Evolutionary conservation across 257 asterid species (phyloP).

Genomic region (Ilex asprella): DNA sequence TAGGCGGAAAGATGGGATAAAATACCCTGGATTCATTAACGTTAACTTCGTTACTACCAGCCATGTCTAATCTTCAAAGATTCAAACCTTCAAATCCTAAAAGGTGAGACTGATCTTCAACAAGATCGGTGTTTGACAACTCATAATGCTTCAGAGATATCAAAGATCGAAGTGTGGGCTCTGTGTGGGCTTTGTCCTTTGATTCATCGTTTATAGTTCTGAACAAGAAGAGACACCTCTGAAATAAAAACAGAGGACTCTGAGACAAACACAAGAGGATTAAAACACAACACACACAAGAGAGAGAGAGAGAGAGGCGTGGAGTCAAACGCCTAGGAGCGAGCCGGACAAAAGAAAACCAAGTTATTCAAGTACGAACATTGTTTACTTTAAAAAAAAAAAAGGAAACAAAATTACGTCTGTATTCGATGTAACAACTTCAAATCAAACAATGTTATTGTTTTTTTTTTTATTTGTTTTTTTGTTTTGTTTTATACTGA

Average conservation of each 20-base stretch:
- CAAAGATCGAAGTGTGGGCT: conserved; percentile 1
- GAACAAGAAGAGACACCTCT: conserved; percentile 22
- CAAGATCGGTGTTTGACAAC: background rate
- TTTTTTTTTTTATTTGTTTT: too few relatives aligned
- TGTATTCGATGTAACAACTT: too few relatives aligned
- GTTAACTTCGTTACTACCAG: conserved; percentile 45
- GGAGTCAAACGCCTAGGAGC: background rate
- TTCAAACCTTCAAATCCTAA: background rate
- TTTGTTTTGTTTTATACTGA: too few relatives aligned
- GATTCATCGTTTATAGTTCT: background rate
- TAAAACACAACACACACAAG: conserved; percentile 7
- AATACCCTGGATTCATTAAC: background rate
- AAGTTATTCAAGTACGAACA: too few relatives aligned
- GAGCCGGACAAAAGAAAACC: background rate
- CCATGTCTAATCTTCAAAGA: conserved; percentile 27
- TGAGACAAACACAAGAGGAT: conserved; percentile 7
- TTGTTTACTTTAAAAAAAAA: too few relatives aligned
- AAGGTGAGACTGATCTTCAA: conserved; percentile 9
- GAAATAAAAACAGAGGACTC: conserved; percentile 7
- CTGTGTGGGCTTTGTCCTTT: conserved; percentile 2
- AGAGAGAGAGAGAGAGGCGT: conserved; percentile 10
- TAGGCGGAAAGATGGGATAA: background rate
- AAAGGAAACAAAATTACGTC: too few relatives aligned
- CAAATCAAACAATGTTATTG: too few relatives aligned
- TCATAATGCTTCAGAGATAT: conserved; percentile 1